Evolutionary conservation across 176 grass and related monocot species (phyloP).

Genomic region (Musa troglodytarum): DNA sequence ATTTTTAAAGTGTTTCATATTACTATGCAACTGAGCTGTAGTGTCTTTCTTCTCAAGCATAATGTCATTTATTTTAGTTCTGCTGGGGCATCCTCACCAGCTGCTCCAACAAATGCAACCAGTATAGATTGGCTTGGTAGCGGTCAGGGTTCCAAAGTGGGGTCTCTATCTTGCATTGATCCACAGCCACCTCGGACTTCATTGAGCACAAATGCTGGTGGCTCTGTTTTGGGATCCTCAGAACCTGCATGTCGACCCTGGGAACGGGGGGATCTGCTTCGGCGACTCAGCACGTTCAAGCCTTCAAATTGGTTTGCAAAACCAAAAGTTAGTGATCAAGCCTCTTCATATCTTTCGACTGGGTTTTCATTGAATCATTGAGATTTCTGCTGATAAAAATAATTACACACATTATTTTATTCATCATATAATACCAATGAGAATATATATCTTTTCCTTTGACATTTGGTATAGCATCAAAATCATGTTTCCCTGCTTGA

Average conservation of each 20-base stretch:
- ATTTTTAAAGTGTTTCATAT: neutral
- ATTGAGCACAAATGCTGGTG: constrained; percentile 63
- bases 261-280: constrained; percentile 89
- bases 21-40: neutral
- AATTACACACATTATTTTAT: too few relatives aligned
- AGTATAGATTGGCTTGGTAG: constrained; percentile 87
- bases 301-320: constrained; percentile 77
- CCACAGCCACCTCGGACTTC: constrained; percentile 45
- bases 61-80: constrained; percentile 44
- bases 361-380: constrained; percentile 21
- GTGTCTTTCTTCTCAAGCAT: neutral
- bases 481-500: neutral
- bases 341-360: neutral
- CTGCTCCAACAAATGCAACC: constrained; percentile 54
- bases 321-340: constrained; percentile 44
- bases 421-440: too few relatives aligned
- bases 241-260: constrained; percentile 81
- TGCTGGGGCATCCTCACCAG: constrained; percentile 80
- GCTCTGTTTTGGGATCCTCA: constrained; percentile 45
- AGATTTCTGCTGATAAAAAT: neutral
- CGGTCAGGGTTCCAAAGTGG: constrained; percentile 63
- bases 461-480: neutral
- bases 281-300: constrained; percentile 67
- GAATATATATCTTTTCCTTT: neutral
- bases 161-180: constrained; percentile 46